Percentiles rank a stretch among this genome's conserved stretches.
These are phyloP conservation scores for Halteria grandinella DNA, from an alignment of 73 alveolate genomes.

Conservation along the genomic window DNA sequence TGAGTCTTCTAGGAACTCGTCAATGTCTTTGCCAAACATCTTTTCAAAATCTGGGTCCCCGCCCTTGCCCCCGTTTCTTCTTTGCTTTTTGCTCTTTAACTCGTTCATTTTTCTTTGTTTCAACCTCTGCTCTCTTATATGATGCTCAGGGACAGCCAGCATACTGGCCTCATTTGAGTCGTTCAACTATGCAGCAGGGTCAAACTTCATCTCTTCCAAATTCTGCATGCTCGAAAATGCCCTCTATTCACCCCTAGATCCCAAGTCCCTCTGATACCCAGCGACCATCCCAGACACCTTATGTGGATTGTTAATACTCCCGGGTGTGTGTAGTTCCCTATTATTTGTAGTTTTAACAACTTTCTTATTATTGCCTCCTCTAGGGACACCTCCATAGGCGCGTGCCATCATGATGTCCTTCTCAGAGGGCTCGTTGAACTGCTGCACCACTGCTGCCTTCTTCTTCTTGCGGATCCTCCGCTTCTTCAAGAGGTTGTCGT, in stretches of 20 bases:
- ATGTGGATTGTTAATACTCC: neutral
- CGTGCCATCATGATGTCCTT: slow-evolving; percentile 40
- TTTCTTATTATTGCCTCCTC: too few relatives aligned
- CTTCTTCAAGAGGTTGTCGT: neutral
- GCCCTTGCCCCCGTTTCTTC: slow-evolving; percentile 4
- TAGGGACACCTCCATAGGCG: slow-evolving; percentile 48
- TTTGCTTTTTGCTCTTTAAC: slow-evolving; percentile 8
- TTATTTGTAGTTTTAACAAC: too few relatives aligned
- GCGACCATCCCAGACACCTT: slow-evolving; percentile 32
- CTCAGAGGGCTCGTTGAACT: slow-evolving; percentile 29
- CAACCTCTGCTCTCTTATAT: slow-evolving; percentile 44
- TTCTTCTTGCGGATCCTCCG: neutral
- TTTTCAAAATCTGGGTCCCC: slow-evolving; percentile 67
- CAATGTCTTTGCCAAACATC: slow-evolving; percentile 66
- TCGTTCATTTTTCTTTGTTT: slow-evolving; percentile 53
- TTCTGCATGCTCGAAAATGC: neutral
- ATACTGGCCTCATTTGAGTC: slow-evolving; percentile 34
- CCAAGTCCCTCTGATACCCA: slow-evolving; percentile 19
- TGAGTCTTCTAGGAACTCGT: slow-evolving; percentile 68
- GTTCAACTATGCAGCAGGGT: neutral
- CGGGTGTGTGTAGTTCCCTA: too few relatives aligned
- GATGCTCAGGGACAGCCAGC: slow-evolving; percentile 50
- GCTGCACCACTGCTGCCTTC: slow-evolving; percentile 6
- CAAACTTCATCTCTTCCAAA: neutral
- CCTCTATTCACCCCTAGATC: neutral